phyloP scores from a whole-genome alignment of 768 basidiomycete species.

The Pleurotus tuoliensis region DNA sequence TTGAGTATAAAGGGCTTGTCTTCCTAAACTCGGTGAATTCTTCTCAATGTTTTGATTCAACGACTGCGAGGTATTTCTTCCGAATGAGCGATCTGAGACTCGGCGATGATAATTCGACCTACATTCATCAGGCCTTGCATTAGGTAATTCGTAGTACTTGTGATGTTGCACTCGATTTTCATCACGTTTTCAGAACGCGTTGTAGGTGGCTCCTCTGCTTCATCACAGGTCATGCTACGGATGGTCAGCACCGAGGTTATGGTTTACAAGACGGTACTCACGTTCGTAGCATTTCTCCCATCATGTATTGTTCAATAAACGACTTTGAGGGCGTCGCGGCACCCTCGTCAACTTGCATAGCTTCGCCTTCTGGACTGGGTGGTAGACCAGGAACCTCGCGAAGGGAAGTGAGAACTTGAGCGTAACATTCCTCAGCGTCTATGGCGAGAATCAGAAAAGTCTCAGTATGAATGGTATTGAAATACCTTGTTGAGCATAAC shows the following conservation, averaged over 20 bases:
- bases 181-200: slow-evolving; percentile 67
- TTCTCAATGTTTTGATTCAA: slow-evolving; percentile 88
- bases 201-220: slow-evolving; percentile 75
- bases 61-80: slow-evolving; percentile 41
- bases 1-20: slow-evolving; percentile 79
- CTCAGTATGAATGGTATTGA: slow-evolving; percentile 20
- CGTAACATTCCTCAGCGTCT: slow-evolving; percentile 93
- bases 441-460: slow-evolving; percentile 13
- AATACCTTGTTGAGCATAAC: slow-evolving; percentile 77
- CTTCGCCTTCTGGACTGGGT: slow-evolving; percentile 15
- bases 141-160: slow-evolving; percentile 84
- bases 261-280: slow-evolving; percentile 16
- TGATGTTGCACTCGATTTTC: slow-evolving; percentile 93
- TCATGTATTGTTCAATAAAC: slow-evolving; percentile 80
- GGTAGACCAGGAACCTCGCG: slow-evolving; percentile 59
- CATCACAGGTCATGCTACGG: slow-evolving; percentile 71
- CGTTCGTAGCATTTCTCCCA: slow-evolving; percentile 75
- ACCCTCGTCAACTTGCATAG: slow-evolving; percentile 18
- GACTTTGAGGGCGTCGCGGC: slow-evolving; percentile 30
- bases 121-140: slow-evolving; percentile 80
- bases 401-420: slow-evolving; percentile 66
- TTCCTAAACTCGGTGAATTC: slow-evolving; percentile 70
- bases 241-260: neutral
- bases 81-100: neutral
- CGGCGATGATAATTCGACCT: slow-evolving; percentile 8